Evolutionary conservation across 495 filamentous ascomycete species (phyloP), one percentile per base, ranked within the genome.

Genomic region (Aspergillus taichungensis): DNA sequence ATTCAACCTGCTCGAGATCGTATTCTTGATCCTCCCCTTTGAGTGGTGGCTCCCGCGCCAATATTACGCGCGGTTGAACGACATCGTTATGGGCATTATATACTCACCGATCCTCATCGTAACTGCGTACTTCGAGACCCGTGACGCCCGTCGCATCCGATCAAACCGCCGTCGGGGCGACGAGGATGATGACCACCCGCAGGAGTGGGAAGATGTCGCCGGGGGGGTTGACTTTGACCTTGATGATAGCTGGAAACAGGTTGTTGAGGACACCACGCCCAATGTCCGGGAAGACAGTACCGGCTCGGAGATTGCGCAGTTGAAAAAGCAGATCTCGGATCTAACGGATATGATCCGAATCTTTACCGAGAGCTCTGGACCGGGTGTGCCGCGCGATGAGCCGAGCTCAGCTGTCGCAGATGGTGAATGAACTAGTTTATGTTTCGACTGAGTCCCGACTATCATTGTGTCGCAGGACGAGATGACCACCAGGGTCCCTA

Each of bases 201-300:
- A 97, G 62, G 90, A 97, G 59, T 98, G 92, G 92, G 92, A 97
- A 57, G 80, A 91, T 61, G 73, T 91, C 63, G 68, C 71, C 3
- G 71, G 64, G 1, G 76, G 84, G 27, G 55, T 94, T 6, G 83
- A 92, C 55, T 84, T 92, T 49, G 84, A 94, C 54, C 64, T 73
- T 8, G 82, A 92, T 56, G 86, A 89, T 42, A 82, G 80, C 6
- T 98, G 92, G 92, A 68, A 69, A 12, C 82, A 88, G 64, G 78
- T 69, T 50, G 88, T 95, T 0, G 73, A 78, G 33, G 63, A 72
- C n/a, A 81, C 76, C 13, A 85, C 80, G 53, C 83, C 87, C 3
- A 83, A 95, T 68, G 71, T 95, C 5, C 80, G 84, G 51, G 73
- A 80, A 29, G 85, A 94, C 47, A 66, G 66, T 9, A 73, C 78